These are phyloP conservation scores for Moesziomyces parantarcticus DNA, from an alignment of 1,284 basidiomycete genomes.

Conservation along the genomic window DNA sequence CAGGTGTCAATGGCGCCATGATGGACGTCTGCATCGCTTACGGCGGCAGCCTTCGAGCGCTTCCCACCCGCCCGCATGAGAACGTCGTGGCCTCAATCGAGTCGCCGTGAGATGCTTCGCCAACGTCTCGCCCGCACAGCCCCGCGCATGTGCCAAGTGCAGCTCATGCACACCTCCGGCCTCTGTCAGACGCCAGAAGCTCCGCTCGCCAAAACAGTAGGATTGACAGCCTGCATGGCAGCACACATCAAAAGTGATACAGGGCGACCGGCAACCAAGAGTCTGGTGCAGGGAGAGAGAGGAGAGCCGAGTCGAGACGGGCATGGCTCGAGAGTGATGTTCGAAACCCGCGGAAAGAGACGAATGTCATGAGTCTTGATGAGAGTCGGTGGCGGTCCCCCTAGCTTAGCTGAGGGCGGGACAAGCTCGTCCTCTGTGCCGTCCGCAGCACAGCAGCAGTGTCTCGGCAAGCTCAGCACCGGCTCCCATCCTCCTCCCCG, in stretches of 20 bases:
- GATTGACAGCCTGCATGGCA: too few species aligned
- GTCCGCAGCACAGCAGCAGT: neutral
- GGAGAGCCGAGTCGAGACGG: neutral
- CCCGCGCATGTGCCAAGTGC: slow-evolving; percentile 9
- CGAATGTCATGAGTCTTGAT: slow-evolving; percentile 42
- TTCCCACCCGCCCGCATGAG: slow-evolving; percentile 12
- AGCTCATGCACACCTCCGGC: slow-evolving; percentile 2
- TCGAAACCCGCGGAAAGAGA: slow-evolving; percentile 3
- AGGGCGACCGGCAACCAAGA: too few species aligned
- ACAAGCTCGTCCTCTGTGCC: neutral
- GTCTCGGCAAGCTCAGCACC: slow-evolving; percentile 13
- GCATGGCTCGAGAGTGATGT: neutral
- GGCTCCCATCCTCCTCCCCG: slow-evolving; percentile 1
- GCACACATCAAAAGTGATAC: too few species aligned
- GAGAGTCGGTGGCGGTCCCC: too few species aligned
- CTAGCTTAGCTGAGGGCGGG: neutral
- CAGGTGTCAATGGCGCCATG: neutral
- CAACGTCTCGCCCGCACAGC: slow-evolving; percentile 16
- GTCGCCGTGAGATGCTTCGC: slow-evolving; percentile 43
- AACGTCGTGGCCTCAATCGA: slow-evolving; percentile 16
- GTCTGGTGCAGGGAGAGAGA: neutral
- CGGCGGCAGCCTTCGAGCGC: slow-evolving; percentile 2
- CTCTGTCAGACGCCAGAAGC: neutral
- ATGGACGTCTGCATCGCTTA: slow-evolving; percentile 5
- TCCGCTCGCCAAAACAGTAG: neutral